Base-by-base conservation (phyloP, 2,329 filamentous ascomycete genomes). In the Cryphonectria japonica region DNA sequence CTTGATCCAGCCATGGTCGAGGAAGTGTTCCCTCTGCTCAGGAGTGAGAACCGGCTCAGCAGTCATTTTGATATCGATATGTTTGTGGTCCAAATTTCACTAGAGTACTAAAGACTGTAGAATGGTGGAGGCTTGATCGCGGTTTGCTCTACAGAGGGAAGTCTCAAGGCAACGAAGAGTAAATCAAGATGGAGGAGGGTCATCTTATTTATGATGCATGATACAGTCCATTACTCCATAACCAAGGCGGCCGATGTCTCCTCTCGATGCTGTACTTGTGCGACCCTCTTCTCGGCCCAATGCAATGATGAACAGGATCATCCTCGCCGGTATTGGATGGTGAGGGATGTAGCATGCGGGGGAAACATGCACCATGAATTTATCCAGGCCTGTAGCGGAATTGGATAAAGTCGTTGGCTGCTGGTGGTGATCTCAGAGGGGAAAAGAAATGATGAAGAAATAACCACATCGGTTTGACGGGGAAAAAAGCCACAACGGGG, bases 21-120 rank as follows among this genome's bases (percentile, higher is more conserved):
- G 75, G 72, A 83, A 84, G 72, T 83, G 81, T 54, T 82, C 80
- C 75, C 81, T 83, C 66, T 83, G 78, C 43, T 79, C 80, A 1
- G 79, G 77, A 0, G 79, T 82, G 26, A 83, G 78, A 11, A 77
- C 77, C 37, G 75, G 67, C 37, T 68, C 64, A n/a, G 63, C 62
- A 50, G 39, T 32, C 69, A 73, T 73, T 14, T 37, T 73, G 61
- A 26, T 22, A n/a, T 34, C 13, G 32, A n/a, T n/a, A 22, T 19
- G 57, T 65, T 39, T 2, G 7, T 39, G 1, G 11, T 11, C 34
- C 2, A 39, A n/a, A 19, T 7, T 32, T 14, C 26, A 16, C 26
- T 32, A 26, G 16, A 29, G 26, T 6, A 16, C 0, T 2, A 29
- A 29, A 11, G 3, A 32, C 5, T 7, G 37, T 6, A 39, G 16